Percentiles rank a stretch among this genome's conserved stretches.
phyloP scores from a whole-genome alignment of 345 rosid genomes.

The Luvunga scandens region DNA sequence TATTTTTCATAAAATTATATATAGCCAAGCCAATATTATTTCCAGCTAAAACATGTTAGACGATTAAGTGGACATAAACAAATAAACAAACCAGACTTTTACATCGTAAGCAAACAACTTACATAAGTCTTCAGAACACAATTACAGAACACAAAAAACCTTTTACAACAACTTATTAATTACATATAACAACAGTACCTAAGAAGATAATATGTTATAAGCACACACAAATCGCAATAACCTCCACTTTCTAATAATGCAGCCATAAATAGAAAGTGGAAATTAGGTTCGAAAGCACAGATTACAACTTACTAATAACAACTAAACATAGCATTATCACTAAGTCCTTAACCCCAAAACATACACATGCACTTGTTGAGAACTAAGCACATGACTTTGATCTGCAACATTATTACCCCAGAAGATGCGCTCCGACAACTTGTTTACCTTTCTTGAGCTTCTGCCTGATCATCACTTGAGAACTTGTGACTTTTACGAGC shows the following conservation, averaged over 20 bases:
- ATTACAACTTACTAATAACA: not conserved
- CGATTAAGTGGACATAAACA: no score
- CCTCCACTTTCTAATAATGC: not conserved
- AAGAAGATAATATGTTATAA: no score
- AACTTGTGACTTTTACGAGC: conserved; percentile 21
- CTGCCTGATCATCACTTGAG: not conserved
- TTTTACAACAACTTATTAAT: no score
- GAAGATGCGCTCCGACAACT: not conserved
- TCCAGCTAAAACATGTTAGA: no score
- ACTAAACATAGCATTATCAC: not conserved
- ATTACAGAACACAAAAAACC: no score
- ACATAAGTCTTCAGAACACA: no score
- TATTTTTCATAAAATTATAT: no score
- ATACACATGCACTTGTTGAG: not conserved
- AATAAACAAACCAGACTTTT: no score
- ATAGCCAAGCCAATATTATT: no score
- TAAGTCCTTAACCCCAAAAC: not conserved
- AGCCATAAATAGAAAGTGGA: not conserved
- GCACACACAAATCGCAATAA: not conserved
- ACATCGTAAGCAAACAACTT: no score
- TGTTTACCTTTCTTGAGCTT: no score
- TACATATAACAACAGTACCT: no score
- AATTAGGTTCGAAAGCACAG: not conserved
- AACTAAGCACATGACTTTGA: not conserved
- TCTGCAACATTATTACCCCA: not conserved